phyloP scores from a whole-genome alignment of 1,284 basidiomycete species.

The Meira miltonrushii region DNA sequence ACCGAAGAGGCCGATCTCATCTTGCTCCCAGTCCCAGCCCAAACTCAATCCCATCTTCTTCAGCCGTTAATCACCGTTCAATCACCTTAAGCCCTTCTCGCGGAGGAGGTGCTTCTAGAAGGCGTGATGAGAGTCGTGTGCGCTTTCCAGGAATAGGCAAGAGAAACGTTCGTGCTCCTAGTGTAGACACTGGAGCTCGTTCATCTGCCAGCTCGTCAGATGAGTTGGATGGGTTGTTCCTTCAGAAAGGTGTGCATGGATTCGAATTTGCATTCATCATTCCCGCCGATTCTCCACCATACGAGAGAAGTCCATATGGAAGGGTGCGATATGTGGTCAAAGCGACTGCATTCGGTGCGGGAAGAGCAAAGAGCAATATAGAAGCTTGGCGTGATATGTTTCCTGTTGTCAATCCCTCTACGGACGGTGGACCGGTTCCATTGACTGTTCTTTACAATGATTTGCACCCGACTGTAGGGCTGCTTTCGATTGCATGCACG shows the following conservation, averaged over 20 bases:
- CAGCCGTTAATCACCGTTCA: not conserved
- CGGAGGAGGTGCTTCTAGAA: not conserved
- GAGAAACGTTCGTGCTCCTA: constrained; percentile 4
- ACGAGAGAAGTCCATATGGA: constrained; percentile 48
- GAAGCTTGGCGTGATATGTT: constrained; percentile 49
- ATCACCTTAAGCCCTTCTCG: constrained; percentile 1
- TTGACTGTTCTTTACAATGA: constrained; percentile 51
- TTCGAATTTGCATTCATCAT: constrained; percentile 52
- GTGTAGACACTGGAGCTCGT: constrained; percentile 4
- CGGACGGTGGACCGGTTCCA: constrained; percentile 45
- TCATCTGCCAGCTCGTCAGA: constrained; percentile 11
- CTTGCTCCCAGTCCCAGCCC: not conserved
- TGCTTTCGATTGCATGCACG: constrained; percentile 49
- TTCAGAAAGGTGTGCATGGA: constrained; percentile 51
- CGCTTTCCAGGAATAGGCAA: not conserved
- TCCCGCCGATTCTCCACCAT: constrained; percentile 45
- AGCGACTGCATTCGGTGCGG: constrained; percentile 47
- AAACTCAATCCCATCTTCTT: not conserved
- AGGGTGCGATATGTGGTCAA: constrained; percentile 49
- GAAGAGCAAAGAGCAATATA: constrained; percentile 44
- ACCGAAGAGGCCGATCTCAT: not conserved
- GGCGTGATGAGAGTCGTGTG: constrained; percentile 15
- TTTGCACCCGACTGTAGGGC: constrained; percentile 49
- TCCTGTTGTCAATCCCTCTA: constrained; percentile 50
- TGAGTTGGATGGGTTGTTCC: constrained; percentile 31